Base-by-base conservation (phyloP, 116 monocot species). In the Thalassia testudinum region DNA sequence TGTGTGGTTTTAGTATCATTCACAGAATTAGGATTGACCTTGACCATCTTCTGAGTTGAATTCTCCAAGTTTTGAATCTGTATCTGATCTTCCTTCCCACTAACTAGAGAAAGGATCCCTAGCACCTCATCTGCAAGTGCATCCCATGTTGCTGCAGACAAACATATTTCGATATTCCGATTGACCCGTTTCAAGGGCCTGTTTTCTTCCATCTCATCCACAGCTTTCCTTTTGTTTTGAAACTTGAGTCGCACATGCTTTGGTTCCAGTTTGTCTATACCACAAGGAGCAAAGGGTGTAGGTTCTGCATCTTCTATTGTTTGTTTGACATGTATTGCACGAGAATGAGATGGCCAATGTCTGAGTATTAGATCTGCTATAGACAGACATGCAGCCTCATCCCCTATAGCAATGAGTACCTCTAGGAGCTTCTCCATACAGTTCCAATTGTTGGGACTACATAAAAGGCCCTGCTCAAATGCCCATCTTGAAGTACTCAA, bases 361-460 rank as follows among this genome's bases (percentile, higher is more conserved):
- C 70, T 73, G 25, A 88, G 60, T 74, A 97, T 78, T 44, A 84
- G 65, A 53, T 85, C 70, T 47, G 95, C 78, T 29, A 88, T 43
- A 16, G 76, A 78, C 65, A 88, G 76, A 21, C 88, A 88, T 49
- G 84, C 74, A 62, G 79, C 81, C 72, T 97, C 95, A 62, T 68
- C 88, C 37, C 84, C 74, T n/a, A 95, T 77, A 52, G 89, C 81
- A 68, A 95, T 82, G 25, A 95, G 77, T 43, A 95, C 81, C 63
- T 88, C 95, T 66, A 95, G 42, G n/a, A 95, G 81, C 65, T 95
- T 95, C 61, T 95, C 95, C 88, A 88, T 95, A 68, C 95, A 95
- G 61, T 88, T 95, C 95, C 95, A 88, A 56, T 95, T 95, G 48
- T 78, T 95, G 42, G 88, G 95, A 61, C 89, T 95, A 57, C 88